Evolutionary conservation across 768 basidiomycete genomes (phyloP), one percentile per base, ranked within the genome.

Genomic region (Cystofilobasidium capitatum): DNA sequence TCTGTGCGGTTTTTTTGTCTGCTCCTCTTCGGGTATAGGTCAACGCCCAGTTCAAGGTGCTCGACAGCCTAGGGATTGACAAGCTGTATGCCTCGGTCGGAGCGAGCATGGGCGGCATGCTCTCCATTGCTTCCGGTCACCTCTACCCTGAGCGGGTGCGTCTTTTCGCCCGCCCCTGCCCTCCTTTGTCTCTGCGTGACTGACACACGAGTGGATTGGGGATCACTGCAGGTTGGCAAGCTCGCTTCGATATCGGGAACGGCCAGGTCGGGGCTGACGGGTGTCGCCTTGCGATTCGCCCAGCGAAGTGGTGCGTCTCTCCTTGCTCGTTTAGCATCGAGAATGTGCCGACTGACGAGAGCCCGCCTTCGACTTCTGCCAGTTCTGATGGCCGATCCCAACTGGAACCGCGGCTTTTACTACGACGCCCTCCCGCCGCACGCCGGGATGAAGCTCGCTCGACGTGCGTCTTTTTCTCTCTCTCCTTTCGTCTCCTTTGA

Each of bases 321-420:
- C n/a, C 14, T 6, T 0, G 5, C 5, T 20, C 24, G 12, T 36
- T 20, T 36, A 9, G 1, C 35, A 7, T 45, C 29, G 37, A 8
- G 12, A 49, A 64, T 64, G 13, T 33, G 35, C 69, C 63, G 58
- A 69, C 62, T 62, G 6, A 55, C 42, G 24, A 24, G 14, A 16
- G 3, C 55, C 35, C 10, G 8, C 39, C n/a, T 64, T 8, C 29
- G 4, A 6, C 42, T 68, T 8, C 55, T 54, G 33, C n/a, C 70
- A 97, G 96, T 99, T 22, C 83, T 99, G 62, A 99, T 99, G 96
- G 89, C 94, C 1, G 96, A 99, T 78, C 94, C 94, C 0, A 97
- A 98, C 71, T 99, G 96, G 96, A 99, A 98, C 70, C 86, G 91
- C 40, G 96, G 96, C 5, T 98, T 94, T 77, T 99, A 99, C 76